Evolutionary conservation across 768 basidiomycete species (phyloP), one percentile per base, ranked within the genome.

Genomic region (Russula emetica): DNA sequence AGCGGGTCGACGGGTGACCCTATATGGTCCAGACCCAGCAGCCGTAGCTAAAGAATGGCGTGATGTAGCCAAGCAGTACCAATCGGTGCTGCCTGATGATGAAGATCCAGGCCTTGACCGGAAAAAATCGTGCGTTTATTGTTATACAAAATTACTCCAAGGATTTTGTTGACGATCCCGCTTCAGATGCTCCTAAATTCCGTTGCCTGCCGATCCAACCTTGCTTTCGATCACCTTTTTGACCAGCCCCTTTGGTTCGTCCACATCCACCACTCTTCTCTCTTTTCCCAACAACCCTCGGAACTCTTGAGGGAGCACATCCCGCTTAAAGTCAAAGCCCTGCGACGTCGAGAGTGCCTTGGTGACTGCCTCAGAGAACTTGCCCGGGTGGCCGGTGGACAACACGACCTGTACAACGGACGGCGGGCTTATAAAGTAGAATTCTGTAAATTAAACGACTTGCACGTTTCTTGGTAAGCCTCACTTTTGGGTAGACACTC

Each of bases 331-430:
- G 75, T 92, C 75, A 78, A 95, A 93, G 10, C 75, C 69, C 0
- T 83, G 72, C 32, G 79, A 75, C 11, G 71, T 70, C 18, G 78
- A 72, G 11, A 98, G 80, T 0, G 94, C 94, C 24, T 79, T 81
- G 13, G 91, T 89, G 51, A 98, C 97, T 2, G 96, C 95, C 54
- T 90, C 90, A 10, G 90, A 89, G 78, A 99, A 99, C 74, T 98
- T 98, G 65, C 94, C 94, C 6, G 97, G 96, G 72, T 98, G 96
- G 0, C 96, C 96, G 0, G 97, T 98, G 2, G 95, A 92, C 28
- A 98, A 85, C 28, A 94, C 81, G 58, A 98, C 79, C 75, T 94
- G 93, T 57, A 81, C 73, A 0, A 79, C 77, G 11, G 76, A 72
- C 2, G 78, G 69, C 9, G 82, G 60, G 71, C 85, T 90, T 70